phyloP scores from a whole-genome alignment of 208 protist genomes.

The Herpetomonas samuelpessoai region DNA sequence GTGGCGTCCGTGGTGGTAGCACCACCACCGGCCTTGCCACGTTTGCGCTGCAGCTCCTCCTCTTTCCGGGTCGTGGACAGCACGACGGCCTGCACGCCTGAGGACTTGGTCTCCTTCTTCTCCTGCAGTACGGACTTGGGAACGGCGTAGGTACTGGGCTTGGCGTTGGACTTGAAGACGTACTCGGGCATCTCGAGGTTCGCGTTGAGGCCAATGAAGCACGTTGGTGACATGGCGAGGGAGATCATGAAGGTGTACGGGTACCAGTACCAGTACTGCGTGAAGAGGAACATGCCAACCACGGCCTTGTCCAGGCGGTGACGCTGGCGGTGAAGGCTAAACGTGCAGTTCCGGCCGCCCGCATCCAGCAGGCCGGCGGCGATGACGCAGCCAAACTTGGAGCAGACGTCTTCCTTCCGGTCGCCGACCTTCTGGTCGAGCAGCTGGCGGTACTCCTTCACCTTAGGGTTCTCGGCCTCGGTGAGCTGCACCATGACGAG shows the following conservation, averaged over 20 bases:
- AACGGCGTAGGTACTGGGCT: conserved; percentile 93
- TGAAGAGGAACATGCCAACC: conserved; percentile 97
- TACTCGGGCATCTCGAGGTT: conserved; percentile 96
- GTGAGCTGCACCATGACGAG: conserved; percentile 97
- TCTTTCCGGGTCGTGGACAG: conserved; percentile 88
- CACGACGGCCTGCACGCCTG: conserved; percentile 62
- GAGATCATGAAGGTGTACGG: conserved; percentile 97
- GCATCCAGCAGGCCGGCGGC: conserved; percentile 97
- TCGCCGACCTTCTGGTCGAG: conserved; percentile 77
- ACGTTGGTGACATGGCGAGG: conserved; percentile 96
- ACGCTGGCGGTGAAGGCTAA: conserved; percentile 92
- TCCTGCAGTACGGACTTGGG: conserved; percentile 82
- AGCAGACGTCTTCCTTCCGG: conserved; percentile 95
- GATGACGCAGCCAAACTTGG: conserved; percentile 98
- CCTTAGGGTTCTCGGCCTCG: conserved; percentile 84
- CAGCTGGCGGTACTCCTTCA: conserved; percentile 85
- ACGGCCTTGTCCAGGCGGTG: conserved; percentile 95
- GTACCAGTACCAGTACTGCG: conserved; percentile 99
- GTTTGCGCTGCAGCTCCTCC: conserved; percentile 65
- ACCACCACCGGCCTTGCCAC: conserved; percentile 23
- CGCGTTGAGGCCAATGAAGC: conserved; percentile 97
- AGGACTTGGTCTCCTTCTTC: conserved; percentile 83
- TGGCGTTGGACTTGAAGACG: conserved; percentile 88
- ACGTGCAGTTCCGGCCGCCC: conserved; percentile 97
- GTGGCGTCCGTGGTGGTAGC: conserved; percentile 21